phyloP scores from a whole-genome alignment of 1,139 yeast genomes.

The Meyerozyma elateridarum region DNA sequence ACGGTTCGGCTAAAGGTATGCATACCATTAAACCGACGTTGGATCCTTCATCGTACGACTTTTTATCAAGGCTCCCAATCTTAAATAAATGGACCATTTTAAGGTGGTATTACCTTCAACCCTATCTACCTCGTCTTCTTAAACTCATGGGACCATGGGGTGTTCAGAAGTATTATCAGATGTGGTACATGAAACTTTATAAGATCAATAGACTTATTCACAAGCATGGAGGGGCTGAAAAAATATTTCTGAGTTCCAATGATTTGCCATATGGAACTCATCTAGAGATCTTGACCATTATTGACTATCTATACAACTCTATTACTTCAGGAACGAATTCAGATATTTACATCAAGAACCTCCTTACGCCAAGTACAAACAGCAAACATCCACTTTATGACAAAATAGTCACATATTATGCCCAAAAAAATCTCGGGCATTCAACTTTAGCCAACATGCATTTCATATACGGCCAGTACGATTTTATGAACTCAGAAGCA shows the following conservation, averaged over 20 bases:
- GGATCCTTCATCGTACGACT: conserved; percentile 32
- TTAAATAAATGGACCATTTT: conserved; percentile 25
- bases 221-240: conserved; percentile 30
- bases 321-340: conserved; percentile 60
- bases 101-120: conserved; percentile 38
- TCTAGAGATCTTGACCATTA: conserved; percentile 40
- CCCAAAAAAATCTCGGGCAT: conserved; percentile 7
- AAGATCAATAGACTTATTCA: conserved; percentile 40
- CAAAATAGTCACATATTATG: conserved; percentile 37
- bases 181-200: conserved; percentile 43
- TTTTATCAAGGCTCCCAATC: conserved; percentile 45
- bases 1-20: conserved; percentile 8
- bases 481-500: conserved; percentile 81
- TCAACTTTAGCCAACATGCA: conserved; percentile 19
- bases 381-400: conserved; percentile 74
- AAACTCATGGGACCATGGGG: conserved; percentile 51
- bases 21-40: conserved; percentile 25
- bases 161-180: conserved; percentile 34
- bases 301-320: conserved; percentile 56
- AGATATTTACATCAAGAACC: conserved; percentile 58
- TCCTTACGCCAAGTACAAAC: conserved; percentile 72
- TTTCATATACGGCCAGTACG: conserved; percentile 75
- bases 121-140: conserved; percentile 41
- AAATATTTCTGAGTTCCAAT: conserved; percentile 20
- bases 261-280: conserved; percentile 39